These are phyloP conservation scores for Diplodia corticola DNA, from an alignment of 2,329 filamentous ascomycete genomes.

Conservation along the genomic window DNA sequence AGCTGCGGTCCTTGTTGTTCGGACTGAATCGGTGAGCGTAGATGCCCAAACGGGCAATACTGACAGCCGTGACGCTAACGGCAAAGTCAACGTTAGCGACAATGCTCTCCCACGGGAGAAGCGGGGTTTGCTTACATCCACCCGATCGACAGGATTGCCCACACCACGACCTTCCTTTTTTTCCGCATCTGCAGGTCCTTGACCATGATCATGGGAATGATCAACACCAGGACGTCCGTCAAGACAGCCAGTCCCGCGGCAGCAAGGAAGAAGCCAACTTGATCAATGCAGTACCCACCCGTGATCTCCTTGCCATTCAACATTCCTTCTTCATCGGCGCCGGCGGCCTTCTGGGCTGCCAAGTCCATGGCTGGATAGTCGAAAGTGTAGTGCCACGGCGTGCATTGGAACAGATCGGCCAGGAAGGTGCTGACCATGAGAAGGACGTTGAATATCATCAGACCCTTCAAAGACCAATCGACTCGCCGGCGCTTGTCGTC, in stretches of 20 bases:
- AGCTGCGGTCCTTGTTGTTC: slow-evolving; percentile 34
- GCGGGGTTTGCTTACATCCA: slow-evolving; percentile 30
- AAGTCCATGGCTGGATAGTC: slow-evolving; percentile 31
- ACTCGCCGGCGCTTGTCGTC: slow-evolving; percentile 36
- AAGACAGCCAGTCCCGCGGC: slow-evolving; percentile 39
- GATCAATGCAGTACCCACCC: slow-evolving; percentile 38
- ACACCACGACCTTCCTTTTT: slow-evolving; percentile 40
- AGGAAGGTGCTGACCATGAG: slow-evolving; percentile 38
- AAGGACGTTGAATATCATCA: slow-evolving; percentile 39
- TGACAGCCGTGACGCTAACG: slow-evolving; percentile 35
- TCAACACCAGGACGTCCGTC: slow-evolving; percentile 43
- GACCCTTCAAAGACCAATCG: slow-evolving; percentile 33
- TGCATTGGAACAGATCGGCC: slow-evolving; percentile 40
- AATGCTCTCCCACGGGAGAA: background rate
- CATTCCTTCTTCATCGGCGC: slow-evolving; percentile 30
- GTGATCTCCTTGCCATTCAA: slow-evolving; percentile 31
- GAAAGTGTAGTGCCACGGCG: slow-evolving; percentile 35
- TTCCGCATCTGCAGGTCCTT: slow-evolving; percentile 46
- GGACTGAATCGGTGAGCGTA: slow-evolving; percentile 43
- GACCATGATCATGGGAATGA: slow-evolving; percentile 45
- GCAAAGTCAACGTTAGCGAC: background rate
- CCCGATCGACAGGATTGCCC: slow-evolving; percentile 37
- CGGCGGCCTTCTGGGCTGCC: slow-evolving; percentile 7
- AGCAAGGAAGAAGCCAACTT: slow-evolving; percentile 36
- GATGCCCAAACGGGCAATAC: slow-evolving; percentile 41